Evolutionary conservation across 2,329 filamentous ascomycete species (phyloP).

Genomic region (Bipolaris oryzae): DNA sequence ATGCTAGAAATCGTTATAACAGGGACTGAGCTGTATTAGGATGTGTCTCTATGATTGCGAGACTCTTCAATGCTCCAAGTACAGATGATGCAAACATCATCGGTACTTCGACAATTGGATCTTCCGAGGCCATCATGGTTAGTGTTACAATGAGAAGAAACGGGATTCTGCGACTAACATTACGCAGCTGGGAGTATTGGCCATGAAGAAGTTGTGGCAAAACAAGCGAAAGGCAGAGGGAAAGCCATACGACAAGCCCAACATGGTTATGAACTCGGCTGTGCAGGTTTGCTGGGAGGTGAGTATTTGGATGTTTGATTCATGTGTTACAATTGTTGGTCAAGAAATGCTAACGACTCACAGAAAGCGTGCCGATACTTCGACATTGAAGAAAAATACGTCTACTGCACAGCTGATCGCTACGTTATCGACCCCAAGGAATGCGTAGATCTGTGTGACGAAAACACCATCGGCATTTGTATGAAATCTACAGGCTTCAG

Average conservation of each 20-base stretch:
- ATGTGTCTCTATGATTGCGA: conserved; percentile 65
- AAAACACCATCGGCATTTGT: conserved; percentile 88
- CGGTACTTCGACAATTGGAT: conserved; percentile 87
- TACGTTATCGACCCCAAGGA: conserved; percentile 69
- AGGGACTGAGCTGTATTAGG: conserved; percentile 16
- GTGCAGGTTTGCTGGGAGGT: conserved; percentile 95
- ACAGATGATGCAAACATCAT: conserved; percentile 68
- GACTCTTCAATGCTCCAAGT: conserved; percentile 79
- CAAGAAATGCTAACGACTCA: neutral
- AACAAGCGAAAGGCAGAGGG: conserved; percentile 82
- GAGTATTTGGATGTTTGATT: neutral
- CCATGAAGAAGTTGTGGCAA: conserved; percentile 96
- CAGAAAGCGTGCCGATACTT: conserved; percentile 78
- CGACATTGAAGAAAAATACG: conserved; percentile 87
- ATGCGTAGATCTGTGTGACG: conserved; percentile 66
- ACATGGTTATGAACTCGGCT: conserved; percentile 94
- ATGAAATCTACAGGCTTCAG: neutral
- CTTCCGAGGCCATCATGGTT: conserved; percentile 75
- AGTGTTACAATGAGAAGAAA: conserved; percentile 1
- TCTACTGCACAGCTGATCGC: conserved; percentile 65
- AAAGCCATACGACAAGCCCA: conserved; percentile 79
- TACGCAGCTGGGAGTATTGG: conserved; percentile 69
- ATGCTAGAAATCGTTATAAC: conserved; percentile 71
- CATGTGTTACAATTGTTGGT: no score
- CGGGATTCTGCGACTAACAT: conserved; percentile 6